Base-by-base conservation (phyloP, 2,329 filamentous ascomycete genomes). In the Chlorencoelia australis region DNA sequence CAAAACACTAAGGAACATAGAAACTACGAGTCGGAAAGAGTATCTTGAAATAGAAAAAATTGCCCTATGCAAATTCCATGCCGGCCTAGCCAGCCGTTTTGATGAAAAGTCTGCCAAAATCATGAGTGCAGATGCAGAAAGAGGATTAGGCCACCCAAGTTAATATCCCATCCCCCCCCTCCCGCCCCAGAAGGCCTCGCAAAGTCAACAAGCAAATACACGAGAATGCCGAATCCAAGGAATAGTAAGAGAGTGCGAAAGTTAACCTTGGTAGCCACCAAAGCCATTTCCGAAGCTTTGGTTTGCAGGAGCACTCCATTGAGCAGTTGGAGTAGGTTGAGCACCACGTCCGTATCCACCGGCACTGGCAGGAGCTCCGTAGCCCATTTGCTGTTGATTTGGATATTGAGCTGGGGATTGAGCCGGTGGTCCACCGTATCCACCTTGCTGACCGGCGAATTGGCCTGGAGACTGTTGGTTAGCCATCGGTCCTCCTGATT, bases 301-400 rank as follows among this genome's bases (percentile, higher is more conserved):
- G 46, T 70, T 72, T 26, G 71, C 68, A 25, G 67, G 66, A 50
- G 76, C 73, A 42, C 52, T 58, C 59, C 59, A 62, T 31, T 60
- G 58, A 33, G 56, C 46, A 43, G 52, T 53, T 19, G 50, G 50
- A 31, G 48, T 50, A 43, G 49, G 54, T 45, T 69, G 69, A 45
- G 69, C 69, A 47, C 83, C 85, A 57, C 86, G 84, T 45, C 84
- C 85, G 56, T 87, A 94, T 43, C 85, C 85, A 52, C 83, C 85
- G 50, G 83, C 82, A 56, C 81, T 91, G 49, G 79, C 72, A 50
- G 73, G 80, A 46, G 68, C 78, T 54, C 71, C 80, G 63, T 82
- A 84, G 46, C 72, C 72, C 71, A 83, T 82, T 55, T 79, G 78
- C 53, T 79, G 78, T 53, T 79, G 78, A 48, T 71, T 75, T 49